phyloP scores from a whole-genome alignment of 192 early-diverging fungal species.

The Obelidium mucronatum region DNA sequence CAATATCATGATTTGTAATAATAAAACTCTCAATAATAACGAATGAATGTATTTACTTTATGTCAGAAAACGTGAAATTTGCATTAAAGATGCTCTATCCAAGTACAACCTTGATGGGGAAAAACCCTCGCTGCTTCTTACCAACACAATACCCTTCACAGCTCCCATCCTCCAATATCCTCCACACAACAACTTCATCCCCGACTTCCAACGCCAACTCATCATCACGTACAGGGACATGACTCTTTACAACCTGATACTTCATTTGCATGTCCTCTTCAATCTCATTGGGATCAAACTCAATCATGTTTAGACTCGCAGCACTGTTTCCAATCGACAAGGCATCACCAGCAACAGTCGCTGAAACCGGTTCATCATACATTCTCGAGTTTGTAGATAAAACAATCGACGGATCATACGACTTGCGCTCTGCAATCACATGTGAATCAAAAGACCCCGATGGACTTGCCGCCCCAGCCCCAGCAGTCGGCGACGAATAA shows the following conservation, averaged over 20 bases:
- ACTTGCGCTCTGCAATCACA: background rate
- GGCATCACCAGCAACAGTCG: background rate
- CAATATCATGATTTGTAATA: too few species aligned
- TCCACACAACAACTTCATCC: slow-evolving; percentile 34
- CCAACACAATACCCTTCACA: slow-evolving; percentile 33
- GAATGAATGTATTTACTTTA: too few species aligned
- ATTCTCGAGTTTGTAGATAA: background rate
- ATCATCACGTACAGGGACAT: slow-evolving; percentile 15
- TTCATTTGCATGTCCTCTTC: slow-evolving; percentile 34
- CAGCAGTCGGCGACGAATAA: background rate
- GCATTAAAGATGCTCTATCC: too few species aligned
- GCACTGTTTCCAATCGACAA: too few species aligned
- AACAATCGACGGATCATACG: background rate
- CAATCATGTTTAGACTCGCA: too few species aligned
- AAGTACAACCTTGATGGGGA: slow-evolving; percentile 18
- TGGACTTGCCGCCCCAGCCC: background rate
- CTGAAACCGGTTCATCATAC: background rate
- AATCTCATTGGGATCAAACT: background rate
- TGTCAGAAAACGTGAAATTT: too few species aligned
- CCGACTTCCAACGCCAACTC: slow-evolving; percentile 20
- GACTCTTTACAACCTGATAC: background rate
- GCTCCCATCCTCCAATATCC: slow-evolving; percentile 29
- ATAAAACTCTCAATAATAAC: too few species aligned
- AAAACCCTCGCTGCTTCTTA: slow-evolving; percentile 19
- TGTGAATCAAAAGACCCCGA: background rate